A percentile compares a stretch with the other conserved stretches of the same genome.
phyloP scores from a whole-genome alignment of 495 filamentous ascomycete species.

The Poronia punctata region DNA sequence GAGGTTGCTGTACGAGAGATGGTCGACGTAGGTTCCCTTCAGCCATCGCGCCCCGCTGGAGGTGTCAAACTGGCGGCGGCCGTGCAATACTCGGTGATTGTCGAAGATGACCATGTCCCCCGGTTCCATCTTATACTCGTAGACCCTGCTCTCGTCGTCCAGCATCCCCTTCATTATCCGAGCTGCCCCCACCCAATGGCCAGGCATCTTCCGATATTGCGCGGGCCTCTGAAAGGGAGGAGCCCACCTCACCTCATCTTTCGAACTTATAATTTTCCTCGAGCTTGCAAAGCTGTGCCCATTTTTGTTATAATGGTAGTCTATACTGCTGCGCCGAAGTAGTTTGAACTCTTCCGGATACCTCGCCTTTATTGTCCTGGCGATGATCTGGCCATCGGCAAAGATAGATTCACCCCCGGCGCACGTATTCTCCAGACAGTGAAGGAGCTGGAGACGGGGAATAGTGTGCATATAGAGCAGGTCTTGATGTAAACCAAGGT shows the following conservation, averaged over 20 bases:
- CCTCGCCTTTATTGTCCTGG: slow-evolving; percentile 32
- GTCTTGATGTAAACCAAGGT: slow-evolving; percentile 86
- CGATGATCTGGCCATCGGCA: slow-evolving; percentile 60
- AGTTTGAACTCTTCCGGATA: slow-evolving; percentile 20
- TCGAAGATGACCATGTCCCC: slow-evolving; percentile 85
- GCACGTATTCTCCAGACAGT: slow-evolving; percentile 71
- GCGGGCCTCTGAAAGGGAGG: slow-evolving; percentile 32
- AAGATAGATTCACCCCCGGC: slow-evolving; percentile 79
- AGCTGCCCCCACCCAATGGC: slow-evolving; percentile 36
- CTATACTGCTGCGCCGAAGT: slow-evolving; percentile 40
- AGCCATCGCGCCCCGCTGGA: slow-evolving; percentile 63
- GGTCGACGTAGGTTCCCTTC: slow-evolving; percentile 75
- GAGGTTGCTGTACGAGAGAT: slow-evolving; percentile 55
- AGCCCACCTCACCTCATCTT: slow-evolving; percentile 58
- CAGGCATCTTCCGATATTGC: too few species aligned
- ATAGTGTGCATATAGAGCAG: slow-evolving; percentile 77
- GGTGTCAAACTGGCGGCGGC: slow-evolving; percentile 61
- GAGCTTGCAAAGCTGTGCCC: slow-evolving; percentile 51
- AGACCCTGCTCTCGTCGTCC: slow-evolving; percentile 44
- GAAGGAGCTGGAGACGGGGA: slow-evolving; percentile 76
- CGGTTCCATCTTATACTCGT: slow-evolving; percentile 63
- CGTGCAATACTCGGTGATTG: slow-evolving; percentile 74
- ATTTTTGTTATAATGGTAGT: slow-evolving; percentile 66
- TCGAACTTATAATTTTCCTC: slow-evolving; percentile 46
- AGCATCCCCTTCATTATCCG: slow-evolving; percentile 39